A percentile compares a stretch with the other conserved stretches of the same genome.
Evolutionary conservation across 805 yeast species (phyloP).

Genomic region (Schwanniomyces sp.): DNA sequence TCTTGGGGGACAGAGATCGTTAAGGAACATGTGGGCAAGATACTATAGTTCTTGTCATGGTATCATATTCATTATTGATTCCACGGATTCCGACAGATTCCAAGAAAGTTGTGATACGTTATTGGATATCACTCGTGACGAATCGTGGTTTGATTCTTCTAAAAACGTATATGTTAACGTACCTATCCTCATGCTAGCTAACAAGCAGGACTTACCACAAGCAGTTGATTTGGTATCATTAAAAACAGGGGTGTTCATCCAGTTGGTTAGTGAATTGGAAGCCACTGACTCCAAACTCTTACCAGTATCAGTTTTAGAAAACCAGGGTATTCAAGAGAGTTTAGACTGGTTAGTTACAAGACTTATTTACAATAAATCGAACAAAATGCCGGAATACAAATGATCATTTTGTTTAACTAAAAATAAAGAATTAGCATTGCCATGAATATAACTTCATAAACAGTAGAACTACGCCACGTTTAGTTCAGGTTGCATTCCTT

Average conservation of each 20-base stretch:
- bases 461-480: background rate
- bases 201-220: constrained; percentile 76
- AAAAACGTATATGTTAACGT: constrained; percentile 49
- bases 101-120: constrained; percentile 78
- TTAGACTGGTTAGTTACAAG: constrained; percentile 85
- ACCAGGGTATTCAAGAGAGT: constrained; percentile 83
- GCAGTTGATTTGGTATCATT: constrained; percentile 51
- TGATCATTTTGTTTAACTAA: constrained; percentile 8
- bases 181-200: constrained; percentile 92
- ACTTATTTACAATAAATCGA: constrained; percentile 62
- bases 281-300: constrained; percentile 90
- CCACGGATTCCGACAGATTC: constrained; percentile 79
- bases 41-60: constrained; percentile 89
- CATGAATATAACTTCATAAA: background rate
- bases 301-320: constrained; percentile 83
- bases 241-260: constrained; percentile 81
- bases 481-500: background rate
- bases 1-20: constrained; percentile 90
- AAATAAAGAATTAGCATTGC: too few relatives aligned
- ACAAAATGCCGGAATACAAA: constrained; percentile 57
- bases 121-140: constrained; percentile 42
- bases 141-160: constrained; percentile 37
- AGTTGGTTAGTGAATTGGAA: constrained; percentile 74
- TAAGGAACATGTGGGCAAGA: constrained; percentile 83
- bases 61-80: constrained; percentile 87